These are phyloP conservation scores for Aspergillus panamensis DNA, from an alignment of 495 filamentous ascomycete genomes.

Conservation along the genomic window DNA sequence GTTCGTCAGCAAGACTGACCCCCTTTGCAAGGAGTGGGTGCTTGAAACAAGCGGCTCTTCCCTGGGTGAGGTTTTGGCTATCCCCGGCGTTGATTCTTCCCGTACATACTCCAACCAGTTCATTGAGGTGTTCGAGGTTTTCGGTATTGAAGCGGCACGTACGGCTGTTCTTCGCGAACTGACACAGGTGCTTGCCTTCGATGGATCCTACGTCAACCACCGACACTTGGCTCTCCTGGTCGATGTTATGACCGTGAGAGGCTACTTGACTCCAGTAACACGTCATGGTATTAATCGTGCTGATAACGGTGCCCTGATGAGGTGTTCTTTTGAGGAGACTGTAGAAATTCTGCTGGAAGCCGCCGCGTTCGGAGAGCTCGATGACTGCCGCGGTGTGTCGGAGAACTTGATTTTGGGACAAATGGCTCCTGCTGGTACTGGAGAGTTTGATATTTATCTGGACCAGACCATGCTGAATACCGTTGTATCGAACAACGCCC, in stretches of 20 bases:
- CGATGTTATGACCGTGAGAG: constrained; percentile 96
- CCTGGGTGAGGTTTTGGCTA: constrained; percentile 73
- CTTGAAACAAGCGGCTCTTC: constrained; percentile 90
- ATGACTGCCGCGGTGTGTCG: constrained; percentile 95
- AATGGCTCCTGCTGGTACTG: constrained; percentile 92
- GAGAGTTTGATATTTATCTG: constrained; percentile 85
- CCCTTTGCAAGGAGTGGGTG: constrained; percentile 83
- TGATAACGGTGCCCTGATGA: constrained; percentile 97
- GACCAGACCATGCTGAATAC: constrained; percentile 95
- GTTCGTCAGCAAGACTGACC: constrained; percentile 62
- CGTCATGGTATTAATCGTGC: constrained; percentile 98
- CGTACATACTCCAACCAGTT: constrained; percentile 94
- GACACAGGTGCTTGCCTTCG: constrained; percentile 87
- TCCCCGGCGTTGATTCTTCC: constrained; percentile 85
- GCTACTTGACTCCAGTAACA: constrained; percentile 89
- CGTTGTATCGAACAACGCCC: constrained; percentile 83
- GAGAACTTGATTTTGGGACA: constrained; percentile 99
- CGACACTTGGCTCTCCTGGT: constrained; percentile 94
- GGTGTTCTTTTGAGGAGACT: constrained; percentile 99
- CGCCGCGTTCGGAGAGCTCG: constrained; percentile 87
- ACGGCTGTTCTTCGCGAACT: constrained; percentile 81
- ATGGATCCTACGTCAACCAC: constrained; percentile 98
- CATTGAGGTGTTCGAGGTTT: constrained; percentile 85
- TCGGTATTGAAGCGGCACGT: constrained; percentile 94
- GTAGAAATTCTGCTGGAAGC: constrained; percentile 97